Evolutionary conservation across 2,329 filamentous ascomycete genomes (phyloP), one percentile per base, ranked within the genome.

Genomic region (Thelonectria blattea): DNA sequence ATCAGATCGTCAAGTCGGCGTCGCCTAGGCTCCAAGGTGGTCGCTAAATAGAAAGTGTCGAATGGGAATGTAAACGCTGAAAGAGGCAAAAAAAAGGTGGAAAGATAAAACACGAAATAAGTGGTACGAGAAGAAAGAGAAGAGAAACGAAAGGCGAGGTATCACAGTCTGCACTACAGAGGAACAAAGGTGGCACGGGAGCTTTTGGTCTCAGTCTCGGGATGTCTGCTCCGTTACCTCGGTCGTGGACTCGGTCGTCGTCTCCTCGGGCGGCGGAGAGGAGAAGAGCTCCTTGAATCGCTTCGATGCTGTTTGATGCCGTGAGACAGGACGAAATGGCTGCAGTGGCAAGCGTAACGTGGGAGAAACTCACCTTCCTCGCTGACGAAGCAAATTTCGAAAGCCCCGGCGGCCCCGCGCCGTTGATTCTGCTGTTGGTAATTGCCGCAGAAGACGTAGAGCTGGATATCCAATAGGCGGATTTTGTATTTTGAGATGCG

Each of bases 391-490:
- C 77, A 68, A 11, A 86, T 78, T 70, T 86, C 81, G 59, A 85
- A 86, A 1, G 79, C 78, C 6, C 81, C 80, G 2, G 73, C 68
- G 46, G 74, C 76, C 47, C 80, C 82, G 51, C 79, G 79, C 5
- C 85, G 80, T 73, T 85, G 83, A 48, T 78, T 77, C 55, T 80
- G 78, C 61, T 85, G 80, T 8, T 79, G 78, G 65, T 88, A 88
- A 1, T 78, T 73, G n/a, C 81, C 74, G 66, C 81, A 85, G 69
- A 88, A 88, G 8, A 88, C 81, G 68, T 87, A 87, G 0, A 84
- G 79, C 58, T 85, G 80, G 15, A 88, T 71, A 61, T 86, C 82
- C 34, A 77, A 79, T 2, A 88, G 73, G 74, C 80, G 81, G 59
- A 88, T 73, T 22, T 79, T 76, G 56, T 79, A 78, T 12, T 73